Percentiles rank a stretch among this genome's conserved stretches.
phyloP scores from a whole-genome alignment of 2,329 filamentous ascomycete species.

The Paecilomyces sp. region DNA sequence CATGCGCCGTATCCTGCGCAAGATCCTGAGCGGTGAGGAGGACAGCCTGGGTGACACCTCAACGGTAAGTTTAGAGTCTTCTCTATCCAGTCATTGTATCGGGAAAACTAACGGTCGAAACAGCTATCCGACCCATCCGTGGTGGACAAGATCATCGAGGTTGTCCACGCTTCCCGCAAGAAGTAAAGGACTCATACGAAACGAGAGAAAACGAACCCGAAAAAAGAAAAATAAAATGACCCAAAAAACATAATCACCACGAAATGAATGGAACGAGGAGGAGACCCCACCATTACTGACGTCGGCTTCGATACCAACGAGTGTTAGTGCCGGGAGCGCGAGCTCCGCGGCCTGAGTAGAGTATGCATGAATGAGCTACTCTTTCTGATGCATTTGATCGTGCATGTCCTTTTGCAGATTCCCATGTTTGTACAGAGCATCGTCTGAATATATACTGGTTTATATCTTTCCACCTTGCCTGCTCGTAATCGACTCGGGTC shows the following conservation, averaged over 20 bases:
- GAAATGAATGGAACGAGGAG: neutral
- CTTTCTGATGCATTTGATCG: neutral
- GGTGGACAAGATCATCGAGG: constrained; percentile 80
- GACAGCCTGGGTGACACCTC: constrained; percentile 91
- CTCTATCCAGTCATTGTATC: constrained; percentile 1
- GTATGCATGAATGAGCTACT: neutral
- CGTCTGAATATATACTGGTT: neutral
- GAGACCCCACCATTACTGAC: neutral
- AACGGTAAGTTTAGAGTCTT: constrained; percentile 57
- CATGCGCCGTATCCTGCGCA: constrained; percentile 92
- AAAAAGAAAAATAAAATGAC: neutral
- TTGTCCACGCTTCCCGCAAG: constrained; percentile 54
- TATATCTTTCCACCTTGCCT: neutral
- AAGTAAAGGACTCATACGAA: constrained; percentile 20
- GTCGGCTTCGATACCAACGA: constrained; percentile 1
- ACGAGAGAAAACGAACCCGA: neutral
- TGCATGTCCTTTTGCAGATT: neutral
- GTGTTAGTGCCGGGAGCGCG: neutral
- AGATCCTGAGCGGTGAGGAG: constrained; percentile 95
- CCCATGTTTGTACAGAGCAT: neutral
- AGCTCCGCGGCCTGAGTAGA: neutral
- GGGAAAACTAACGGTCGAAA: neutral
- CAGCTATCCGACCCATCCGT: constrained; percentile 84
- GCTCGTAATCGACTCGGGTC: neutral
- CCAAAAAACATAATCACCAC: neutral